A percentile compares a stretch with the other conserved stretches of the same genome.
Conservation (phyloP, 768 basidiomycete species). For the Punctularia strigosozonata region DNA sequence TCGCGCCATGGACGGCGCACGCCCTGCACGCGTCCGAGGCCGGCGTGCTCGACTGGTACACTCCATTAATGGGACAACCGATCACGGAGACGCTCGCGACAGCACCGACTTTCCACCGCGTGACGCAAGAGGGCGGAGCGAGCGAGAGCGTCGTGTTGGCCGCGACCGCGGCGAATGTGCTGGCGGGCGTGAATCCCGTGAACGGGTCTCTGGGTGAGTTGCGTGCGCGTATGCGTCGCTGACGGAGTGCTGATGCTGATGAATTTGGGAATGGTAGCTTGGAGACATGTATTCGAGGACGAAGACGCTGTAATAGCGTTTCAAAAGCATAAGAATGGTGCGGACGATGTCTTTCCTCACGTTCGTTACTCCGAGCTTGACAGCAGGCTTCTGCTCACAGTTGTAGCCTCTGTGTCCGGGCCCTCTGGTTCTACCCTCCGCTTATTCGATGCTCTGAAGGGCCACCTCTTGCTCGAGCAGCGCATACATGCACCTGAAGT, state of each 20-base stretch:
- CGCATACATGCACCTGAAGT: slow-evolving; percentile 36
- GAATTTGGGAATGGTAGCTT: slow-evolving; percentile 32
- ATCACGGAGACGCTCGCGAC: slow-evolving; percentile 34
- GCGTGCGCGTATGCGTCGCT: slow-evolving; percentile 11
- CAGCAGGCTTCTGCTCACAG: slow-evolving; percentile 32
- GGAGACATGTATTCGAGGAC: slow-evolving; percentile 70
- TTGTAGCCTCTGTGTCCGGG: slow-evolving; percentile 64
- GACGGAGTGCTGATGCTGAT: background rate
- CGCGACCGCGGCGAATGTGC: slow-evolving; percentile 62
- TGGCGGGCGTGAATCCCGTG: slow-evolving; percentile 57
- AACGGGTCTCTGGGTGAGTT: slow-evolving; percentile 58
- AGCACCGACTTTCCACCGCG: slow-evolving; percentile 48
- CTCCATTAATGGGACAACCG: slow-evolving; percentile 62
- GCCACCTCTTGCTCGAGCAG: slow-evolving; percentile 55
- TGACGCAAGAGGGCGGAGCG: slow-evolving; percentile 14
- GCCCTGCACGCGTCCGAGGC: slow-evolving; percentile 66
- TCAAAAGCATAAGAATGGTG: slow-evolving; percentile 45
- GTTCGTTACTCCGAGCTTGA: slow-evolving; percentile 1
- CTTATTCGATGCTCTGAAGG: slow-evolving; percentile 50
- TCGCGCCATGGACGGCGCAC: slow-evolving; percentile 15
- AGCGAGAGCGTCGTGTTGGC: slow-evolving; percentile 44
- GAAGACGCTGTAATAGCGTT: slow-evolving; percentile 60
- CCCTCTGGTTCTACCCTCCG: slow-evolving; percentile 59
- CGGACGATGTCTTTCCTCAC: slow-evolving; percentile 14
- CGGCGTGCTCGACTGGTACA: slow-evolving; percentile 85